Evolutionary conservation across 169 alveolate genomes (phyloP).

Genomic region (Plasmodium knowlesi): DNA sequence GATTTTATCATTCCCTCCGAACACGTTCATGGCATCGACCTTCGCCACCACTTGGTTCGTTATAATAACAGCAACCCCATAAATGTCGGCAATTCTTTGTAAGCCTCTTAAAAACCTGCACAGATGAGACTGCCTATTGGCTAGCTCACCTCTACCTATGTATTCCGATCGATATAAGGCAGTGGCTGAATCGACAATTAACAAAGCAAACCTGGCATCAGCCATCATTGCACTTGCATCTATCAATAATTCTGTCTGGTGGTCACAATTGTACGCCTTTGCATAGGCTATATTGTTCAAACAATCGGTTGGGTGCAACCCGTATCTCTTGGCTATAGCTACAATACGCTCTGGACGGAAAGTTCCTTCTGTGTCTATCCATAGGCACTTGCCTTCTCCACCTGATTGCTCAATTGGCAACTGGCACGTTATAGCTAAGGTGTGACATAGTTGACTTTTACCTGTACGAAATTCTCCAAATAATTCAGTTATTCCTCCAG

Average conservation of each 20-base stretch:
- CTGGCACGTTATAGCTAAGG: constrained; percentile 94
- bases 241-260: constrained; percentile 94
- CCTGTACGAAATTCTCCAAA: constrained; percentile 99
- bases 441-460: constrained; percentile 98
- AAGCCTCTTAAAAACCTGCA: constrained; percentile 96
- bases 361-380: constrained; percentile 99
- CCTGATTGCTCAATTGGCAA: constrained; percentile 96
- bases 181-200: constrained; percentile 98
- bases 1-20: constrained; percentile 87
- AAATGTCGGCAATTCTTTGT: constrained; percentile 96
- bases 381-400: constrained; percentile 98
- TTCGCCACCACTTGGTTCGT: constrained; percentile 96
- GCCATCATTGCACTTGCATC: constrained; percentile 98
- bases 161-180: constrained; percentile 98
- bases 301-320: constrained; percentile 95
- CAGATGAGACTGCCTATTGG: constrained; percentile 97
- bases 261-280: constrained; percentile 97
- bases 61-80: constrained; percentile 95
- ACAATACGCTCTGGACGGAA: constrained; percentile 99
- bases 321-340: constrained; percentile 97
- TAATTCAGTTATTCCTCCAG: constrained; percentile 96
- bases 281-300: constrained; percentile 98
- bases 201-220: constrained; percentile 95
- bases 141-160: constrained; percentile 98
- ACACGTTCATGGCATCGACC: constrained; percentile 92